Percentiles rank a stretch among this genome's conserved stretches.
These are phyloP conservation scores for Corylus avellana DNA, from an alignment of 306 rosid species.

Conservation along the genomic window DNA sequence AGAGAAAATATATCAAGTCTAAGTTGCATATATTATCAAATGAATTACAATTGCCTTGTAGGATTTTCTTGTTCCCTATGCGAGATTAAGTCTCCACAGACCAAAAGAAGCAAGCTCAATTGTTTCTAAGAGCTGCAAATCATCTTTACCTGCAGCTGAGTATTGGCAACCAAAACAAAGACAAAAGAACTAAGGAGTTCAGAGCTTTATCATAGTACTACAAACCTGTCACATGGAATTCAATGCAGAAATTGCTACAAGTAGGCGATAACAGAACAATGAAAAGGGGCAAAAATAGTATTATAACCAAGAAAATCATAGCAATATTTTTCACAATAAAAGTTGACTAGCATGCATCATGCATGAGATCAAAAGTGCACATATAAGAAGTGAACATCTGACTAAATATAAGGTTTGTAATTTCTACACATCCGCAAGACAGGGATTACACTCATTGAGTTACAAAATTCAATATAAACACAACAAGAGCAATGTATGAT, in stretches of 20 bases:
- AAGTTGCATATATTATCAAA: too few species aligned
- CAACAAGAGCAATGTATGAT: not conserved
- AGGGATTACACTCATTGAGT: not conserved
- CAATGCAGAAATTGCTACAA: not conserved
- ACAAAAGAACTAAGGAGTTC: not conserved
- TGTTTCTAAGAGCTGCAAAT: not conserved
- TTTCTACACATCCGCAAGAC: not conserved
- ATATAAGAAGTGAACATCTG: not conserved
- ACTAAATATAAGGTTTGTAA: not conserved
- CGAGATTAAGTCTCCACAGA: not conserved
- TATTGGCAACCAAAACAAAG: not conserved
- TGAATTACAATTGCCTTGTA: too few species aligned
- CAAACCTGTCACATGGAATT: not conserved
- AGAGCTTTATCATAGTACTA: too few species aligned
- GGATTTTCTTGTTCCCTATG: not conserved
- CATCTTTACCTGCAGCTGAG: not conserved
- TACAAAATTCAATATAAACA: not conserved
- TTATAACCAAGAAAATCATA: not conserved
- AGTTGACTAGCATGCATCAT: too few species aligned
- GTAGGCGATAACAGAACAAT: not conserved
- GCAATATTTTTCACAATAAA: not conserved
- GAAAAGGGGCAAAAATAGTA: not conserved
- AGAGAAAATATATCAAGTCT: too few species aligned
- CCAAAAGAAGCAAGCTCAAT: not conserved
- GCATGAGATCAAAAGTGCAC: not conserved